These are phyloP conservation scores for Podospora pseudoanserina DNA, from an alignment of 495 filamentous ascomycete species.

Conservation along the genomic window DNA sequence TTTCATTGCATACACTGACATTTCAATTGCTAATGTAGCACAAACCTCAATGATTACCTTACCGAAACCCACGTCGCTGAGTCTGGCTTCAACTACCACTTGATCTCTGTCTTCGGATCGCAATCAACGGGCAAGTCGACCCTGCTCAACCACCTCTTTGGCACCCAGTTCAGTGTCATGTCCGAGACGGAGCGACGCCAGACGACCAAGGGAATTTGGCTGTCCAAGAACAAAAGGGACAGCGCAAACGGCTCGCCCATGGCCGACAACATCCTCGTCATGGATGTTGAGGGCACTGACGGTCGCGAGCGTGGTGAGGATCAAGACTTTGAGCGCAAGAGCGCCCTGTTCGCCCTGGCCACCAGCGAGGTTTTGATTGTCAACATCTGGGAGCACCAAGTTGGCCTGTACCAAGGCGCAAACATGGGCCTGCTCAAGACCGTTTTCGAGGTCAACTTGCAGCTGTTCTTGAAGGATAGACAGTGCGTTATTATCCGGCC, in stretches of 20 bases:
- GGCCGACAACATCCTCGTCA: conserved; percentile 97
- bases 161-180: conserved; percentile 96
- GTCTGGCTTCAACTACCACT: conserved; percentile 96
- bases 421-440: conserved; percentile 99
- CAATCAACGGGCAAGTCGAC: conserved; percentile 99
- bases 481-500: conserved; percentile 55
- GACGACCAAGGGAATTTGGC: conserved; percentile 98
- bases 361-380: conserved; percentile 98
- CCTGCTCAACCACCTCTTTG: conserved; percentile 91
- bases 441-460: conserved; percentile 96
- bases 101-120: conserved; percentile 97
- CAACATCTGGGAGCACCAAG: conserved; percentile 99
- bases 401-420: conserved; percentile 94
- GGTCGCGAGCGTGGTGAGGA: conserved; percentile 95
- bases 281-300: conserved; percentile 99
- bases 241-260: conserved; percentile 49
- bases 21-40: conserved; percentile 44
- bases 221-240: conserved; percentile 87
- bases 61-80: conserved; percentile 70
- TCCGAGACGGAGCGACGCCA: conserved; percentile 83
- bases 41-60: conserved; percentile 78
- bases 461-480: conserved; percentile 90
- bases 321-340: conserved; percentile 98
- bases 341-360: conserved; percentile 90
- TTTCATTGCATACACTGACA: conserved; percentile 1